Base-by-base conservation (phyloP, 164 flowering plant genomes). In the Stephania yunnanensis region DNA sequence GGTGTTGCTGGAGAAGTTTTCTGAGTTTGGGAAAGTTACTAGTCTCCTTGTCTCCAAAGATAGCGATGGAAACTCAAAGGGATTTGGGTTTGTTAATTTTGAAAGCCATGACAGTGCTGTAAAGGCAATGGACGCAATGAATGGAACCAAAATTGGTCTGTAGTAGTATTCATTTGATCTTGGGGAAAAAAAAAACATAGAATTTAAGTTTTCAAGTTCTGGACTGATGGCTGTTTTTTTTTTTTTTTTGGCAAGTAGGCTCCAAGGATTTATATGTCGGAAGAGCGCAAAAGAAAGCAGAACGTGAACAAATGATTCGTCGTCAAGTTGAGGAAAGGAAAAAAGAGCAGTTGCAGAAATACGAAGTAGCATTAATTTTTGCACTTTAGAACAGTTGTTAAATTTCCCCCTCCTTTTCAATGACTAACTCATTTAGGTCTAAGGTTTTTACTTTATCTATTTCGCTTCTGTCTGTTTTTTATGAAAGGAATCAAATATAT, bases 41-140 rank as follows among this genome's bases (percentile, higher is more conserved):
- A 84, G 55, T 77, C 82, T 67, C 66, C 44, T 48, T 20, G 75
- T 87, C 72, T 81, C 79, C 83, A 88, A 79, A 72, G 84, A 87
- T 68, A n/a, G 10, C 3, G 61, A 71, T 4, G 89, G 91, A 30
- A 84, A 76, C 11, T 84, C 91, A 66, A 85, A 45, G 76, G 89
- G 89, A 11, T 88, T 80, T 80, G 89, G 91, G 15, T 88, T 85
- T 75, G 83, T 88, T 29, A 79, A 77, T 71, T 87, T 87, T 73
- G 80, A 81, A 67, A 69, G 75, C 19, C 74, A 83, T 69, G 83
- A 85, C 66, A 84, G 75, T 11, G 91, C 91, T 20, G 80, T 55
- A 73, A 81, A 73, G 46, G 88, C 91, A 29, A 30, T 80, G 48
- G 85, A 81, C 48, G 78, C 78, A 74, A 63, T 86, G 82, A 87